These are phyloP conservation scores for Claviceps lovelessii DNA, from an alignment of 2,329 filamentous ascomycete genomes.

Conservation along the genomic window DNA sequence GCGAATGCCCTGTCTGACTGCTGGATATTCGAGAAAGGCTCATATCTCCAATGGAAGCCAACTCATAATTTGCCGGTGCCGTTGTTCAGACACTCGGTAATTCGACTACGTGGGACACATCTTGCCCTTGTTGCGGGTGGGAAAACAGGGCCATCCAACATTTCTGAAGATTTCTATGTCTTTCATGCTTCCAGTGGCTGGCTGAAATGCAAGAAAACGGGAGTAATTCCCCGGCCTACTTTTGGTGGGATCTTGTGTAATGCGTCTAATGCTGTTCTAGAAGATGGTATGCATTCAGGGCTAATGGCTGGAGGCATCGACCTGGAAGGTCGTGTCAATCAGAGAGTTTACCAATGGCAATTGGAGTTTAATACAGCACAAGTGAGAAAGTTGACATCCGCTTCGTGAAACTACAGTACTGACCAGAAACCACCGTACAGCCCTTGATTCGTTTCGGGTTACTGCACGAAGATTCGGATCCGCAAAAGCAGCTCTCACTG, in stretches of 20 bases:
- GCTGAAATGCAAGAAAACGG: constrained; percentile 26
- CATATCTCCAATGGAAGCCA: constrained; percentile 42
- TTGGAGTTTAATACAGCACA: not conserved
- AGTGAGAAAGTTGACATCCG: not conserved
- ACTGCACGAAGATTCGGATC: not conserved
- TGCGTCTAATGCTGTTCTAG: constrained; percentile 8
- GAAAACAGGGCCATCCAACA: constrained; percentile 32
- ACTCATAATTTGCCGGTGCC: constrained; percentile 52
- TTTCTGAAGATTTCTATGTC: constrained; percentile 39
- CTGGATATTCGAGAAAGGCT: constrained; percentile 51
- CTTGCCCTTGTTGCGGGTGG: constrained; percentile 48
- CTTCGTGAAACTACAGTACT: not conserved
- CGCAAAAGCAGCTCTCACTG: constrained; percentile 11
- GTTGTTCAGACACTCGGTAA: constrained; percentile 61
- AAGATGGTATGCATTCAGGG: constrained; percentile 33
- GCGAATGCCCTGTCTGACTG: constrained; percentile 54
- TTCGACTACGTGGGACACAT: constrained; percentile 33
- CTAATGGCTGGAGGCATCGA: constrained; percentile 60
- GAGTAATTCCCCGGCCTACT: constrained; percentile 19
- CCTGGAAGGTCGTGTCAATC: constrained; percentile 45
- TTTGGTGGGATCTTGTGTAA: constrained; percentile 31
- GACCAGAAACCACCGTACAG: constrained; percentile 6
- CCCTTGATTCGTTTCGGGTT: constrained; percentile 14
- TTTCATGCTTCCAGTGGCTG: constrained; percentile 35
- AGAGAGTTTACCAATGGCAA: constrained; percentile 51